Evolutionary conservation across 78 protist genomes (phyloP).

Genomic region (Tieghemostelium lacteum): DNA sequence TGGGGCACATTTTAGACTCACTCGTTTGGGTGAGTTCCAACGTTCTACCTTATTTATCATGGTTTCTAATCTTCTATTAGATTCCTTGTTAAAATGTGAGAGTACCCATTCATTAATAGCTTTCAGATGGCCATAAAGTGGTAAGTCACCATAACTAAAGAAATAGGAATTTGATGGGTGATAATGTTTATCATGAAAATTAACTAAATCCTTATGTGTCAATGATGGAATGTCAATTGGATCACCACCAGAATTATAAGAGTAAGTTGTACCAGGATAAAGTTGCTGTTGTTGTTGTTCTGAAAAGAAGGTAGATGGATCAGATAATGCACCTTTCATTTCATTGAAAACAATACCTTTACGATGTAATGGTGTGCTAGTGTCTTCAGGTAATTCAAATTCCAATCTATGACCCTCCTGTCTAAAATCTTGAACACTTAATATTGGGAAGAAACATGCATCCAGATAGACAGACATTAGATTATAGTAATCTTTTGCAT

Average conservation of each 20-base stretch:
- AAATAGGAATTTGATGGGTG: constrained; percentile 81
- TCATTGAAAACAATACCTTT: constrained; percentile 96
- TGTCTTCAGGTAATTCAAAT: constrained; percentile 30
- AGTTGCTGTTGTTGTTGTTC: constrained; percentile 40
- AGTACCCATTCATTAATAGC: constrained; percentile 24
- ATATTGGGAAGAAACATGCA: constrained; percentile 89
- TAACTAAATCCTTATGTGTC: constrained; percentile 81
- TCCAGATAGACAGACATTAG: constrained; percentile 90
- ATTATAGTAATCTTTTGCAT: constrained; percentile 88
- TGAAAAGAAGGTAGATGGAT: constrained; percentile 23
- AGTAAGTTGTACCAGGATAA: constrained; percentile 77
- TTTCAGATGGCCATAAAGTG: constrained; percentile 2
- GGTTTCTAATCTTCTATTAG: not conserved
- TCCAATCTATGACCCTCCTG: constrained; percentile 96
- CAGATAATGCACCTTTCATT: constrained; percentile 90
- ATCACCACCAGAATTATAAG: constrained; percentile 89
- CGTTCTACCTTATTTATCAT: constrained; percentile 24
- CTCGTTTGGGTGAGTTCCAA: constrained; percentile 55
- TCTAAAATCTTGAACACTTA: constrained; percentile 80
- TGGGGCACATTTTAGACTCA: constrained; percentile 55
- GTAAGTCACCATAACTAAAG: constrained; percentile 71
- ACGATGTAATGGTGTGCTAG: constrained; percentile 30
- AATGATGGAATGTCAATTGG: constrained; percentile 85
- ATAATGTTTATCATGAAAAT: constrained; percentile 72
- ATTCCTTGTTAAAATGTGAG: not conserved